These are phyloP conservation scores for Boletus bicolor DNA, from an alignment of 768 basidiomycete genomes.

Conservation along the genomic window DNA sequence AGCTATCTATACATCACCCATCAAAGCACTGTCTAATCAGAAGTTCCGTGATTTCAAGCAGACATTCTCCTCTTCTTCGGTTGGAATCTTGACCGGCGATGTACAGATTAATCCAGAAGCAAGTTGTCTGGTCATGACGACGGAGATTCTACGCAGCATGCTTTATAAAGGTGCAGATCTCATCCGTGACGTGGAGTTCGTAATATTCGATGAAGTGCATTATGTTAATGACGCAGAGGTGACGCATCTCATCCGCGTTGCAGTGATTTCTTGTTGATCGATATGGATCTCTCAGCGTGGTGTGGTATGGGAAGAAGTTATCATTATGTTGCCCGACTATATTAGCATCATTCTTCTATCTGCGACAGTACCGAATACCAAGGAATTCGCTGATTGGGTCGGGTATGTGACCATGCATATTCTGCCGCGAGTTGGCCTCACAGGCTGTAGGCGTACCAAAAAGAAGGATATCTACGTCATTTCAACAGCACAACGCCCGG, in stretches of 20 bases:
- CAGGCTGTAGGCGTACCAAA: constrained; percentile 77
- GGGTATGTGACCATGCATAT: constrained; percentile 57
- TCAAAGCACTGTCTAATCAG: constrained; percentile 97
- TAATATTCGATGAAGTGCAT: constrained; percentile 99
- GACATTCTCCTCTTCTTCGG: constrained; percentile 85
- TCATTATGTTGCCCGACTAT: constrained; percentile 99
- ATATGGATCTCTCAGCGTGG: constrained; percentile 63
- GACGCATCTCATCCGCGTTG: constrained; percentile 14
- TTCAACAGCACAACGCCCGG: constrained; percentile 92
- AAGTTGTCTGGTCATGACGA: constrained; percentile 95
- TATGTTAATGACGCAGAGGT: constrained; percentile 99
- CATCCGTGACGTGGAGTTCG: constrained; percentile 98
- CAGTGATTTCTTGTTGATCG: constrained; percentile 9
- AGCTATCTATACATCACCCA: constrained; percentile 98
- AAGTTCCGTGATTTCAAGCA: constrained; percentile 99
- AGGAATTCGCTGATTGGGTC: constrained; percentile 99
- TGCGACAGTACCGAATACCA: constrained; percentile 96
- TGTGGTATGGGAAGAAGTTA: constrained; percentile 99
- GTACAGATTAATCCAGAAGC: constrained; percentile 99
- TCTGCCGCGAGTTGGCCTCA: constrained; percentile 7
- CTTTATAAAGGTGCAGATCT: constrained; percentile 98
- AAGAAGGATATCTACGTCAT: constrained; percentile 99
- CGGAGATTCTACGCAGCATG: constrained; percentile 97
- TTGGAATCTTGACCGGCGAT: constrained; percentile 97
- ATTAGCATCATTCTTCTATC: constrained; percentile 96